These are phyloP conservation scores for Boletus vinaceobasis DNA, from an alignment of 768 basidiomycete genomes.

Conservation along the genomic window DNA sequence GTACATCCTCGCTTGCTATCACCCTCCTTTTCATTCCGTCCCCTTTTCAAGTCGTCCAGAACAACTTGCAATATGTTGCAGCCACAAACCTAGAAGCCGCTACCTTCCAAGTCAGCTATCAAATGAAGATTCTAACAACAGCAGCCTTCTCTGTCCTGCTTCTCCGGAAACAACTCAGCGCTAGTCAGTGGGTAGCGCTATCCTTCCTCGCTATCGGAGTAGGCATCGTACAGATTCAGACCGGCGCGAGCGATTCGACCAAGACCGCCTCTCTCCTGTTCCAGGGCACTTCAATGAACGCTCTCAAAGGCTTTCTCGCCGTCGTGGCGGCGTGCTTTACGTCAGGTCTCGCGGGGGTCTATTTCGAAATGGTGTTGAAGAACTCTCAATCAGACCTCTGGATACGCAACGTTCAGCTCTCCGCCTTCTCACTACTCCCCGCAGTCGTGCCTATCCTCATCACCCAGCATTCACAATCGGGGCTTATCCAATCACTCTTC, in stretches of 20 bases:
- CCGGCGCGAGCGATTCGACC: constrained; percentile 26
- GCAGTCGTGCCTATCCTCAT: constrained; percentile 77
- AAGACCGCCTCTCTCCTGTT: constrained; percentile 31
- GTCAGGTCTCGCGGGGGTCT: constrained; percentile 93
- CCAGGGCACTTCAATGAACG: constrained; percentile 63
- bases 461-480: constrained; percentile 38
- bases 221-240: constrained; percentile 84
- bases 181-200: constrained; percentile 81
- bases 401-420: constrained; percentile 96
- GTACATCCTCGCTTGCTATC: constrained; percentile 9
- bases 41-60: constrained; percentile 68
- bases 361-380: constrained; percentile 98
- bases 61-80: constrained; percentile 93
- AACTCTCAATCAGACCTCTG: constrained; percentile 86
- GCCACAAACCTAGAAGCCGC: constrained; percentile 92
- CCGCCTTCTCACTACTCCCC: constrained; percentile 89
- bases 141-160: constrained; percentile 85
- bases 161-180: constrained; percentile 69
- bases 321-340: constrained; percentile 92
- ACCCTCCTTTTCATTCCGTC: constrained; percentile 5
- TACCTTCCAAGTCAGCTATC: constrained; percentile 95
- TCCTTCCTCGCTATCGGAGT: constrained; percentile 85
- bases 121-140: constrained; percentile 96
- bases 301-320: constrained; percentile 83
- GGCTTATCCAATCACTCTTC: constrained; percentile 58